Evolutionary conservation across 2,329 filamentous ascomycete species (phyloP).

Genomic region (Ophiocordyceps robertsii): DNA sequence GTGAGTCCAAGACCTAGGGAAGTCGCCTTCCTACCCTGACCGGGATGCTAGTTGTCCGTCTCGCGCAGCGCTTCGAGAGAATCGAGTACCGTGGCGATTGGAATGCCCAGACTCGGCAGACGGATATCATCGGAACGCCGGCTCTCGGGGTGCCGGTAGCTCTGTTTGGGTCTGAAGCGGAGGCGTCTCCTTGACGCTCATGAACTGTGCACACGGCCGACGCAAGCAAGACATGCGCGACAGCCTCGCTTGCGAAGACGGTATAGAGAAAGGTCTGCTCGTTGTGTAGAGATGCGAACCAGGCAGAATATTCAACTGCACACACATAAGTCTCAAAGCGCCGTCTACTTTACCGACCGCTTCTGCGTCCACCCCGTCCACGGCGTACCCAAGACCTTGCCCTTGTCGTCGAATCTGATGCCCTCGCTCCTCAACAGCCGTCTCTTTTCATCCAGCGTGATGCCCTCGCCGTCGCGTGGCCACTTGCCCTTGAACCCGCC

Average conservation of each 20-base stretch:
- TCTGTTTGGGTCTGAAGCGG: slow-evolving; percentile 15
- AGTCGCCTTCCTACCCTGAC: neutral
- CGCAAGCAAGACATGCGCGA: too few species aligned
- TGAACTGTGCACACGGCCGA: neutral
- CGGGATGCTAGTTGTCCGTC: slow-evolving; percentile 23
- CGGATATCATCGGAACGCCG: slow-evolving; percentile 29
- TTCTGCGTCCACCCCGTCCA: slow-evolving; percentile 26
- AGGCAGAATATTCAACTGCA: too few species aligned
- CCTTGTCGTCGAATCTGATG: slow-evolving; percentile 46
- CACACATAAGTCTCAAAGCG: too few species aligned
- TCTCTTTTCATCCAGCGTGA: slow-evolving; percentile 52
- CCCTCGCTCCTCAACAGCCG: slow-evolving; percentile 48
- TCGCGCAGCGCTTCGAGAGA: slow-evolving; percentile 46
- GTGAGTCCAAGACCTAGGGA: slow-evolving; percentile 3
- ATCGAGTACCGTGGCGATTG: slow-evolving; percentile 35
- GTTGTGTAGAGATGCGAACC: too few species aligned
- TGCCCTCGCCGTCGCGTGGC: slow-evolving; percentile 45
- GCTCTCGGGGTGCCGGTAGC: slow-evolving; percentile 27
- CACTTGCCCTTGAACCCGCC: slow-evolving; percentile 60
- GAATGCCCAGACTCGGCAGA: slow-evolving; percentile 28
- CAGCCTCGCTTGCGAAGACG: too few species aligned
- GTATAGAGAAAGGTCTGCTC: too few species aligned
- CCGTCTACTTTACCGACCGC: neutral
- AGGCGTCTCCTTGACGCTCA: neutral
- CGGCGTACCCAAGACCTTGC: slow-evolving; percentile 45